Percentiles rank a stretch among this genome's conserved stretches.
Conservation (phyloP, 2,329 filamentous ascomycete species). For the Neofusicoccum sp. region DNA sequence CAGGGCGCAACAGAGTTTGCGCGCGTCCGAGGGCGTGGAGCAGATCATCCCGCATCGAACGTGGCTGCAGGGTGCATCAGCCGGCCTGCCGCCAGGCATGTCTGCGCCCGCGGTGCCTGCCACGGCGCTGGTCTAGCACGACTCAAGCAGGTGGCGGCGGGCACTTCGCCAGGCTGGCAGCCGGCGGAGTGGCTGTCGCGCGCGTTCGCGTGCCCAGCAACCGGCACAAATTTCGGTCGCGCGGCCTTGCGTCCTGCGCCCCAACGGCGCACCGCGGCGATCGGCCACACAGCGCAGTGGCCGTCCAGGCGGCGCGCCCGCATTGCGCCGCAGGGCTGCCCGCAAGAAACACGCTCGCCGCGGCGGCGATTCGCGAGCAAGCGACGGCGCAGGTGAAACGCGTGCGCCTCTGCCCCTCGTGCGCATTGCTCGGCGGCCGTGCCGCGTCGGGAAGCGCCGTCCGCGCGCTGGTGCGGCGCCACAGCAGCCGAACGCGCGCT, state of each 20-base stretch:
- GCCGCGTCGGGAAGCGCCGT: background rate
- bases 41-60: constrained; percentile 5
- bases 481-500: background rate
- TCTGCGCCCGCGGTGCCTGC: background rate
- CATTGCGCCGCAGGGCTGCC: too few relatives aligned
- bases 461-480: background rate
- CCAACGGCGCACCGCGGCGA: background rate
- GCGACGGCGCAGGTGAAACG: constrained; percentile 4
- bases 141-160: too few relatives aligned
- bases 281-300: constrained; percentile 1
- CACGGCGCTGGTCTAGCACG: too few relatives aligned
- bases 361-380: background rate
- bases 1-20: background rate
- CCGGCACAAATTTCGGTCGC: constrained; percentile 5
- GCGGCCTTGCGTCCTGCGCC: constrained; percentile 1
- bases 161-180: too few relatives aligned
- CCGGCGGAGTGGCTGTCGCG: background rate
- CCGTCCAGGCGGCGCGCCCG: too few relatives aligned
- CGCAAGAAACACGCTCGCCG: background rate
- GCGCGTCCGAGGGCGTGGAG: background rate
- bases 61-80: constrained; percentile 17
- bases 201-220: background rate
- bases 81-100: background rate
- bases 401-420: background rate
- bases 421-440: background rate